Evolutionary conservation across 257 asterid species (phyloP), one percentile per base, ranked within the genome.

Genomic region (Solanum appendiculatum): DNA sequence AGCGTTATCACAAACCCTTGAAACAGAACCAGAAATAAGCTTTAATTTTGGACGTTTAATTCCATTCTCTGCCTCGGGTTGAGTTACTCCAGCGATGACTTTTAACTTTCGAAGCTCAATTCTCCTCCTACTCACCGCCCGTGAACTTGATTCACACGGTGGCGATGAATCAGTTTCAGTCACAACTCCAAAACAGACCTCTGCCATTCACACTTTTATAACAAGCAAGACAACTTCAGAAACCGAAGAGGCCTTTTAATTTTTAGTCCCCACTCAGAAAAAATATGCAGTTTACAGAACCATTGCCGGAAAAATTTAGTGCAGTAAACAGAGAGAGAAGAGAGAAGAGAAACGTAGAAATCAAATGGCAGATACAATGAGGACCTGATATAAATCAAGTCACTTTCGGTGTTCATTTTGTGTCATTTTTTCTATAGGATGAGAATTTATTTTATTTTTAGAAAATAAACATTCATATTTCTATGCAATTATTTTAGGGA

Each of bases 111-210:
- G 89, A 58, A 92, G 86, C 87, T 94, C 95, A 93, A 91, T 92
- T 60, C 94, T 88, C 91, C 92, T 90, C 88, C 91, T 90, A 90
- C 97, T 88, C 23, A 93, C 92, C 10, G 89, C 88, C 64, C 92
- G 88, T 18, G 93, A 89, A 87, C 86, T 80, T 12, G 66, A 25
- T 70, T 91, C 89, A 78, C 93, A 87, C 40, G 92, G 86, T 21
- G 90, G 86, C 51, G 89, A 66, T n/a, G 88, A 20, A 36, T 93
- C 92, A 72, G 85, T 87, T 70, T 93, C 92, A 72, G 89, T 82
- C 39, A 86, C 87, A n/a, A 91, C 88, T 15, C 90, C 96, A 78
- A 89, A 88, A 64, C 95, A 95, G 73, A 93, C 91, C 89, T 93
- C 95, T 83, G 97, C 96, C 98, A 95, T 95, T 66, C 51, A 54